These are phyloP conservation scores for Huntiella decipiens DNA, from an alignment of 2,329 filamentous ascomycete genomes.

Conservation along the genomic window DNA sequence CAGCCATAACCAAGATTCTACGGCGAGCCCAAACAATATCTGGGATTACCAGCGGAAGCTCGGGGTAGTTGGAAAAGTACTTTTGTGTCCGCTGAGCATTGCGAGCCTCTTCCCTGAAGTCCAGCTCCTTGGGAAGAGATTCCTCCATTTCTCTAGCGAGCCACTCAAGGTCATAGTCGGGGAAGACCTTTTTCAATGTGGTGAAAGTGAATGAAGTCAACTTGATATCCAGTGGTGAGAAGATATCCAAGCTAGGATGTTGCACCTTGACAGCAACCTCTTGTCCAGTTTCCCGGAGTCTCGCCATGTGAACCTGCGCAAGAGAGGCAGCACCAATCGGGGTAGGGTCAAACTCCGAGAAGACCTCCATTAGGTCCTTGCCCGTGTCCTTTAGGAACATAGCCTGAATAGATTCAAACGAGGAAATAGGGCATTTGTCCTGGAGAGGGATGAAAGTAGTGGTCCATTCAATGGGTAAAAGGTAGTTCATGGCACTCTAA, in stretches of 20 bases:
- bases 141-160: conserved; percentile 81
- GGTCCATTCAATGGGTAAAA: conserved; percentile 82
- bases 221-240: conserved; percentile 71
- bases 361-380: conserved; percentile 57
- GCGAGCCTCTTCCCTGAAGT: conserved; percentile 68
- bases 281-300: conserved; percentile 60
- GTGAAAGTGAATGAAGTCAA: conserved; percentile 80
- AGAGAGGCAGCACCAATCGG: conserved; percentile 88
- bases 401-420: conserved; percentile 62
- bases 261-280: conserved; percentile 94
- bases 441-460: conserved; percentile 90
- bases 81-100: conserved; percentile 66
- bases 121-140: conserved; percentile 76
- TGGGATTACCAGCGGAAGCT: conserved; percentile 72
- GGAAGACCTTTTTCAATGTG: conserved; percentile 80
- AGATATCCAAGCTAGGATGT: conserved; percentile 75
- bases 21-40: conserved; percentile 76
- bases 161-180: conserved; percentile 96
- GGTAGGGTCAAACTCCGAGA: conserved; percentile 59
- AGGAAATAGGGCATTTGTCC: conserved; percentile 87
- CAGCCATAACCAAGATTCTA: conserved; percentile 89
- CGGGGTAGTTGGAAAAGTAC: conserved; percentile 58
- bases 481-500: conserved; percentile 82
- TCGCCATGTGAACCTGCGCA: conserved; percentile 84
- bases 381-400: conserved; percentile 82